These are phyloP conservation scores for Fragaria ananassa DNA, from an alignment of 306 rosid species.

Conservation along the genomic window DNA sequence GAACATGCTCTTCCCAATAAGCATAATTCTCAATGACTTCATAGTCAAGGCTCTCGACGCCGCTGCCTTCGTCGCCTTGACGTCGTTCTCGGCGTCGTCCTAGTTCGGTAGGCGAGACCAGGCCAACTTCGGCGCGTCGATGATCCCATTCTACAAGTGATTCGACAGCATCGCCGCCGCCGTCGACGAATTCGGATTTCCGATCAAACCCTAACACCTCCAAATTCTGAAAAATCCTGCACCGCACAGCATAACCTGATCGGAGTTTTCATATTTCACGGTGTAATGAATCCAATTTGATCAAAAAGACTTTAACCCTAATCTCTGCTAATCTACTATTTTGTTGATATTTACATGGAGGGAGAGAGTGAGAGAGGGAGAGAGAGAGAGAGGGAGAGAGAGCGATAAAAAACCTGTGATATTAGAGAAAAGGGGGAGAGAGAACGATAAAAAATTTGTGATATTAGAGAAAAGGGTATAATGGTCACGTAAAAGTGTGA, in stretches of 20 bases:
- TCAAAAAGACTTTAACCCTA: no score
- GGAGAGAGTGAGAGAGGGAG: no score
- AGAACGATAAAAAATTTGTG: no score
- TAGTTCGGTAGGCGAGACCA: constrained; percentile 86
- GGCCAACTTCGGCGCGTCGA: constrained; percentile 65
- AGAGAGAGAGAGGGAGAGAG: no score
- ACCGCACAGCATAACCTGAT: constrained; percentile 11
- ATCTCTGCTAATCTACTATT: no score
- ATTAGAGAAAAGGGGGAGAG: no score
- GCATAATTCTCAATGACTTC: constrained; percentile 91
- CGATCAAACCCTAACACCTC: constrained; percentile 14
- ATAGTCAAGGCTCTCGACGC: constrained; percentile 89
- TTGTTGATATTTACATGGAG: no score
- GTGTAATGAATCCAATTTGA: background rate
- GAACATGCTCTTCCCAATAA: constrained; percentile 90
- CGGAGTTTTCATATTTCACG: background rate
- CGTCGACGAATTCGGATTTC: constrained; percentile 23
- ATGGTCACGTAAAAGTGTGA: no score
- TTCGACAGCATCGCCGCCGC: constrained; percentile 46
- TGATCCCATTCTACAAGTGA: constrained; percentile 77
- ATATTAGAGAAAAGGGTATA: no score
- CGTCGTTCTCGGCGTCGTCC: constrained; percentile 37
- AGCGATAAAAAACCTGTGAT: no score
- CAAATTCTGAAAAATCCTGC: background rate
- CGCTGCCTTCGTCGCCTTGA: constrained; percentile 55